Percentiles rank a stretch among this genome's conserved stretches.
Conservation (phyloP, 2,329 filamentous ascomycete species). For the Xylariaceae sp. region DNA sequence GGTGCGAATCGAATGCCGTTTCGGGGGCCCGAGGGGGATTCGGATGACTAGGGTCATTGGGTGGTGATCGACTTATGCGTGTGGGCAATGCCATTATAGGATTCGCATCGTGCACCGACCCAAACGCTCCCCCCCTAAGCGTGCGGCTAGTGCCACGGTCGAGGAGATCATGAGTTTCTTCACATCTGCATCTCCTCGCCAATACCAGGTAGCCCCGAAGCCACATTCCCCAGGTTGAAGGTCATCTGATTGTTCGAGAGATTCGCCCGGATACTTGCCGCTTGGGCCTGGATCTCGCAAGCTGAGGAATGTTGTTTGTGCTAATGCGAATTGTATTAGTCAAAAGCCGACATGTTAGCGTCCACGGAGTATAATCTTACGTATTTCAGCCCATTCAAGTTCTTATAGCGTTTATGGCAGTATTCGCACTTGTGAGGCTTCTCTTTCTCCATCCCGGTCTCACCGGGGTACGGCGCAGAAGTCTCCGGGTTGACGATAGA, state of each 20-base stretch:
- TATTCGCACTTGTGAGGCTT: slow-evolving; percentile 97
- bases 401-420: slow-evolving; percentile 98
- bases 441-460: slow-evolving; percentile 99
- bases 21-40: not conserved
- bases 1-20: slow-evolving; percentile 6
- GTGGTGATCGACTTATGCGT: not conserved
- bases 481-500: slow-evolving; percentile 98
- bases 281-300: slow-evolving; percentile 75
- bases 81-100: not conserved
- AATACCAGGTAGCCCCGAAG: slow-evolving; percentile 47
- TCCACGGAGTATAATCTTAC: slow-evolving; percentile 40
- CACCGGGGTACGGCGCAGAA: slow-evolving; percentile 88
- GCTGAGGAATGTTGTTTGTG: slow-evolving; percentile 78
- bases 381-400: slow-evolving; percentile 96
- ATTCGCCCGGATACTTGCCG: slow-evolving; percentile 38
- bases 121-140: not conserved
- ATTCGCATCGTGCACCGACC: not conserved
- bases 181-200: slow-evolving; percentile 45
- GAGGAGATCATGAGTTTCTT: slow-evolving; percentile 11
- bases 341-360: slow-evolving; percentile 23
- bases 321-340: slow-evolving; percentile 33
- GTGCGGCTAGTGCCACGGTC: not conserved
- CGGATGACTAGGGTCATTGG: not conserved
- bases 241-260: slow-evolving; percentile 31
- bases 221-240: slow-evolving; percentile 28